Percentiles rank a stretch among this genome's conserved stretches.
phyloP scores from a whole-genome alignment of 73 alveolate genomes.

The Effrenium voratum region DNA sequence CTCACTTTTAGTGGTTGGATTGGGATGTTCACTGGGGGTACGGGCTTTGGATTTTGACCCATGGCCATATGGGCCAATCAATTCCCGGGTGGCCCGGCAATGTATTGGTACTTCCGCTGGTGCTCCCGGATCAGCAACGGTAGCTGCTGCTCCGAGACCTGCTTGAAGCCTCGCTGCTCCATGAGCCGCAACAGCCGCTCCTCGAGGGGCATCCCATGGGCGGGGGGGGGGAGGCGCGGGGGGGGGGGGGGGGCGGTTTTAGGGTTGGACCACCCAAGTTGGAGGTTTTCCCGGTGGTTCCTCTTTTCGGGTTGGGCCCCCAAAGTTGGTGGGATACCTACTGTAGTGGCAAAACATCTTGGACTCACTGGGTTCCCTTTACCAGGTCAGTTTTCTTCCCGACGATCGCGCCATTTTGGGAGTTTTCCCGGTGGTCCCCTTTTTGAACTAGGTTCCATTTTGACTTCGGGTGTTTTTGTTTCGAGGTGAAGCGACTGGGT shows the following conservation, averaged over 20 bases:
- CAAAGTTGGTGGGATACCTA: not conserved
- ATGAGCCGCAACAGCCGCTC: slow-evolving; percentile 54
- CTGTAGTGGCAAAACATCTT: not conserved
- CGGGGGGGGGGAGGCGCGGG: no score
- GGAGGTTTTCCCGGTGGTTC: not conserved
- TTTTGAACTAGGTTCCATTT: no score
- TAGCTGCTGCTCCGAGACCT: slow-evolving; percentile 63
- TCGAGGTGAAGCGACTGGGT: no score
- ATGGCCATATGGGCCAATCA: no score
- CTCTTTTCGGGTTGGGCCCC: not conserved
- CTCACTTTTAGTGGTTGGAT: no score
- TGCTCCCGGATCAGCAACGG: slow-evolving; percentile 90
- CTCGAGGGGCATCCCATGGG: no score
- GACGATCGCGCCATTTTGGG: no score
- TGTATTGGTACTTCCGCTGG: slow-evolving; percentile 93
- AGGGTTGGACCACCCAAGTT: not conserved
- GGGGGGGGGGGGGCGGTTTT: not conserved
- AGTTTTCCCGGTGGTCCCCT: no score
- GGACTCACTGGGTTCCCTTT: not conserved
- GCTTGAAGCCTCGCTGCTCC: slow-evolving; percentile 68
- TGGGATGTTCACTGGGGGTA: no score
- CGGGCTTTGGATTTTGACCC: no score
- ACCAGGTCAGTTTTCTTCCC: no score
- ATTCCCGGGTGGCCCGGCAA: not conserved
- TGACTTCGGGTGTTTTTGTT: no score